Evolutionary conservation across 768 basidiomycete genomes (phyloP), one percentile per base, ranked within the genome.

Genomic region (Lepiota venenata): DNA sequence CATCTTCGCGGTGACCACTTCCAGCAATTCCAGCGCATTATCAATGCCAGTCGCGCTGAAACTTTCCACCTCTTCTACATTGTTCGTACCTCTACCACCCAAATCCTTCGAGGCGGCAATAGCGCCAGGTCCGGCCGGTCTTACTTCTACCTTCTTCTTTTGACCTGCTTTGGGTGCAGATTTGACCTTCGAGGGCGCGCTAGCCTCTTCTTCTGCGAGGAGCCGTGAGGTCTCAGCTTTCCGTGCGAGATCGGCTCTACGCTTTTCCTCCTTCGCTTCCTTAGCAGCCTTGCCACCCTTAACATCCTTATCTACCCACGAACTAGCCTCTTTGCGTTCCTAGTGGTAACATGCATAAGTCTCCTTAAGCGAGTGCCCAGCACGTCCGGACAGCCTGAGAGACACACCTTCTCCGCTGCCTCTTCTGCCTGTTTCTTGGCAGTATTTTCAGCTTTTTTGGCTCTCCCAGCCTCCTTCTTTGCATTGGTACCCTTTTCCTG

Each of bases 391-490:
- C n/a, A n/a, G n/a, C 46, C 25, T 2, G 32, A 29, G 4, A 43
- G 56, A 63, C 66, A 45, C 47, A 85, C 91, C 72, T 80, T 84
- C 11, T 83, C 88, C 7, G 75, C 77, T 10, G 74, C 76, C 0
- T 77, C 84, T 3, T 74, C 77, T 5, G 79, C 82, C 57, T 81
- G 78, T 70, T 93, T 94, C 76, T 87, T 91, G 8, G 81, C 76
- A 65, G 92, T 91, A 65, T 93, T 94, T 65, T 94, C 90, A 21
- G 91, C 91, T 69, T 97, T 97, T 73, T 92, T 94, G 0, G 93
- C 88, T 50, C 89, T 72, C 3, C 94, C 93, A 40, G 83, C 71
- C 69, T 96, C 94, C 68, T 96, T 96, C 84, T 96, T 97, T 54
- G 91, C 77, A 76, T 93, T 96, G 61, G 79, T 83, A 58, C 86